A percentile compares a stretch with the other conserved stretches of the same genome.
Conservation (phyloP, 176 grass and related monocot genomes). For the Rhynchospora tenuis region DNA sequence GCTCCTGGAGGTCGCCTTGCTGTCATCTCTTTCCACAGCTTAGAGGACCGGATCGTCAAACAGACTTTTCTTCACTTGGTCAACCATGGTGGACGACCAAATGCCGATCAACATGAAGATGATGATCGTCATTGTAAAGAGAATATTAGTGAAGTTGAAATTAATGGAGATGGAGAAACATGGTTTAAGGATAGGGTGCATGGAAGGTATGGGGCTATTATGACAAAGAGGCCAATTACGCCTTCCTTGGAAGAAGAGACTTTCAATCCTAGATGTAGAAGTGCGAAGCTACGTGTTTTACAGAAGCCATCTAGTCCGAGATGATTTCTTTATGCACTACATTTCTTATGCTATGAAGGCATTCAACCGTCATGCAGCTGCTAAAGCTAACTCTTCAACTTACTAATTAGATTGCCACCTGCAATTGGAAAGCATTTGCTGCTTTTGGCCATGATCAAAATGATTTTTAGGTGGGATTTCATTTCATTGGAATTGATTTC, state of each 20-base stretch:
- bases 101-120: slow-evolving; percentile 14
- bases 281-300: slow-evolving; percentile 80
- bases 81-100: slow-evolving; percentile 15
- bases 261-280: slow-evolving; percentile 86
- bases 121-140: background rate
- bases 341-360: background rate
- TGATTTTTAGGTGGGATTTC: too few species aligned
- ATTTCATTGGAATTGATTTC: too few species aligned
- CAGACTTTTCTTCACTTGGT: slow-evolving; percentile 76
- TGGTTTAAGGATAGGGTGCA: slow-evolving; percentile 56
- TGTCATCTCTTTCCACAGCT: slow-evolving; percentile 87
- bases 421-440: background rate
- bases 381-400: background rate
- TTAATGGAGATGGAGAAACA: slow-evolving; percentile 29
- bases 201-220: slow-evolving; percentile 61
- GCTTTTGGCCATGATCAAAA: too few species aligned
- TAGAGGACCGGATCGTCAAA: slow-evolving; percentile 90
- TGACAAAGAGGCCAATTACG: slow-evolving; percentile 79
- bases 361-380: background rate
- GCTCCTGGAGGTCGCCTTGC: slow-evolving; percentile 64
- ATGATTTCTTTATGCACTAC: background rate
- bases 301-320: slow-evolving; percentile 35
- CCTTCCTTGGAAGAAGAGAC: slow-evolving; percentile 75
- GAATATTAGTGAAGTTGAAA: slow-evolving; percentile 2
- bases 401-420: background rate